Conservation (phyloP, 2,329 filamentous ascomycete species). For the Ophiocordyceps unilateralis region DNA sequence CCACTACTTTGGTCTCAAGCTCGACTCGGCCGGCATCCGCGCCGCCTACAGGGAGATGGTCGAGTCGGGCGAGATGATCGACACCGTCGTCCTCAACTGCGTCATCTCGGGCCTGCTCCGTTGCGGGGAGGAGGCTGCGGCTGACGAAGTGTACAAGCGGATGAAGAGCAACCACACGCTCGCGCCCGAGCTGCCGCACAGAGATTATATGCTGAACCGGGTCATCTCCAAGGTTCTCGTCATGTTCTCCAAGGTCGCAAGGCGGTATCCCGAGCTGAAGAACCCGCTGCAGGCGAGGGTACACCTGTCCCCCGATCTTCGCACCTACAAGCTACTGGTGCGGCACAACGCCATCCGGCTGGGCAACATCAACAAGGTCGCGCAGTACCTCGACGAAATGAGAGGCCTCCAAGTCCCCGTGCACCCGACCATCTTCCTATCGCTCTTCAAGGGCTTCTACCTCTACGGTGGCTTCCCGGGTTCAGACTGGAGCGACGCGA, state of each 20-base stretch:
- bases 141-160: slow-evolving; percentile 62
- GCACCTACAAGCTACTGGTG: slow-evolving; percentile 67
- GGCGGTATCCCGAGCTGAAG: slow-evolving; percentile 36
- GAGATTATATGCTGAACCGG: slow-evolving; percentile 27
- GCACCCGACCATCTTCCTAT: slow-evolving; percentile 61
- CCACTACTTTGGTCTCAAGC: slow-evolving; percentile 61
- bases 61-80: slow-evolving; percentile 71
- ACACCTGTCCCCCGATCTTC: slow-evolving; percentile 53
- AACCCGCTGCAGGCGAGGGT: slow-evolving; percentile 40
- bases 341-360: slow-evolving; percentile 51
- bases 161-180: slow-evolving; percentile 53
- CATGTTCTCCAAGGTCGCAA: slow-evolving; percentile 38
- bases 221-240: slow-evolving; percentile 37
- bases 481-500: slow-evolving; percentile 53
- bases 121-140: slow-evolving; percentile 58
- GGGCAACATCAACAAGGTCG: slow-evolving; percentile 57
- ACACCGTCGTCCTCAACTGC: slow-evolving; percentile 73
- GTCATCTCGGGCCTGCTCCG: slow-evolving; percentile 65
- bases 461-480: slow-evolving; percentile 46
- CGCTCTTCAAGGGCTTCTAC: slow-evolving; percentile 69
- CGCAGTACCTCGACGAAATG: slow-evolving; percentile 68
- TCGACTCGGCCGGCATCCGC: slow-evolving; percentile 57
- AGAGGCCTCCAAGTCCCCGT: slow-evolving; percentile 46
- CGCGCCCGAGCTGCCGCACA: slow-evolving; percentile 20
- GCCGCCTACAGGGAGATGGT: slow-evolving; percentile 70